Evolutionary conservation across 179 eudicot genomes (phyloP).

Genomic region (Gypsophila paniculata): DNA sequence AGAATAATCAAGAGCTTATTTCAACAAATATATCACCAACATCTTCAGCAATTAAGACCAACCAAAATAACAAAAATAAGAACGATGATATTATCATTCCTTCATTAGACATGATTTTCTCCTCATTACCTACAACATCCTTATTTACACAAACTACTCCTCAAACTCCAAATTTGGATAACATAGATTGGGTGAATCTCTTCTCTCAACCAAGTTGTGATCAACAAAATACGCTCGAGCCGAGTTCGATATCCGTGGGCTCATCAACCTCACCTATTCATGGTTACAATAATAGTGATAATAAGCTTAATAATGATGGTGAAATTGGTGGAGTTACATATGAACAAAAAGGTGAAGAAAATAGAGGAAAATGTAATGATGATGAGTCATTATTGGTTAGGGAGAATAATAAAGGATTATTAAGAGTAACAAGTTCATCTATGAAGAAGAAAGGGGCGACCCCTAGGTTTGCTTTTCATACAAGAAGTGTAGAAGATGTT

Average conservation of each 20-base stretch:
- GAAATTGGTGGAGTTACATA: background rate
- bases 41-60: slow-evolving; percentile 3
- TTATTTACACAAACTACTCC: slow-evolving; percentile 8
- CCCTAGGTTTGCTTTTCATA: slow-evolving; percentile 81
- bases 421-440: slow-evolving; percentile 19
- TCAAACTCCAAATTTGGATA: slow-evolving; percentile 28
- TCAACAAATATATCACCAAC: slow-evolving; percentile 10
- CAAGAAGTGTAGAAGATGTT: slow-evolving; percentile 70
- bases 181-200: slow-evolving; percentile 55
- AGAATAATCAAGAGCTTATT: slow-evolving; percentile 8
- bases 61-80: background rate
- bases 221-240: slow-evolving; percentile 15
- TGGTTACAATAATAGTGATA: background rate
- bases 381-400: background rate
- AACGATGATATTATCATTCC: background rate
- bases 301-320: background rate
- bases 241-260: slow-evolving; percentile 11
- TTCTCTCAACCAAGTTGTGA: slow-evolving; percentile 23
- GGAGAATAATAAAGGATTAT: slow-evolving; percentile 19
- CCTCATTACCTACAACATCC: slow-evolving; percentile 13
- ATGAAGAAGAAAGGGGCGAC: slow-evolving; percentile 46
- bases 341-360: too few species aligned
- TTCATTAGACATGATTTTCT: slow-evolving; percentile 8
- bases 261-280: slow-evolving; percentile 25
- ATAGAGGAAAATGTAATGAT: background rate